Base-by-base conservation (phyloP, 805 yeast genomes). In the Candida sphagnicola region DNA sequence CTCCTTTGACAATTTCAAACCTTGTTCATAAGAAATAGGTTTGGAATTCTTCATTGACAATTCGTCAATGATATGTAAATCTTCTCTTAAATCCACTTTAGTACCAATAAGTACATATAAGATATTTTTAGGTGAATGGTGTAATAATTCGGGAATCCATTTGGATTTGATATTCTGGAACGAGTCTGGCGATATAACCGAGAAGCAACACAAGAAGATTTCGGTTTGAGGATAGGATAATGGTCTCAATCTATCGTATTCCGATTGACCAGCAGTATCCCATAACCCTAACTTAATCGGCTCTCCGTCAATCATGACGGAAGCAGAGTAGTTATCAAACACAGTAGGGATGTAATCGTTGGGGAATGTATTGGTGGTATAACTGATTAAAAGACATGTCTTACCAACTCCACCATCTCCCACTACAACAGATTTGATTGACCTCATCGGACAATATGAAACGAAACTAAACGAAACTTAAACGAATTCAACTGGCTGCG, bases 331-430 rank as follows among this genome's bases (percentile, higher is more conserved):
- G 62, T 89, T 88, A 58, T 89, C 96, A 54, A 89, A 89, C 4
- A 89, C 96, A 0, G 97, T 89, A 35, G 97, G 97, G 42, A 89
- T 84, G 60, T 89, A 89, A 54, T 89, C 96, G 50, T 85, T 86
- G 4, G 96, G 96, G 61, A 89, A 89, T 23, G 95, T 85, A 59
- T 88, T 89, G 38, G 95, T 86, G 19, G 96, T 89, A 65, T 89
- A 89, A 17, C 91, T 80, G 46, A 89, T 88, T 45, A 89, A 74
- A 41, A 88, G 70, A 56, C 95, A 88, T 3, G 96, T 89, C 59
- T 88, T 89, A 64, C 97, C 97, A 32, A 89, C 96, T 39, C 95
- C 95, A 63, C 91, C 96, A 57, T 89, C 96, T 48, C 96, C 96
- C 29, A 89, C 90, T 38, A 89, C 95, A 29, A 89, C 96, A 53